Evolutionary conservation across 345 rosid genomes (phyloP).

Genomic region (Orychophragmus violaceus): DNA sequence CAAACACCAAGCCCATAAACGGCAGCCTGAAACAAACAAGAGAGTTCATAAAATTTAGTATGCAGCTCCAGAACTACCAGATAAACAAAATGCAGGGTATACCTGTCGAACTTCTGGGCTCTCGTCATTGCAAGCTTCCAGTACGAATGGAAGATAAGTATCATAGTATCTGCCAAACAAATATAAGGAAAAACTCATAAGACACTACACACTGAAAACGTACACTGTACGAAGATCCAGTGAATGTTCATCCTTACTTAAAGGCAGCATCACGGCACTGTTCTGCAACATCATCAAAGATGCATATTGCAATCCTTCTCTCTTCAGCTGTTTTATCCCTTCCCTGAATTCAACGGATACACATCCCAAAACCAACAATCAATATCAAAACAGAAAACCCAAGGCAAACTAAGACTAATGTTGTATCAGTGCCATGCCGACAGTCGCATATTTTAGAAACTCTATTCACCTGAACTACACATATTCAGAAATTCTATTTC

Average conservation of each 20-base stretch:
- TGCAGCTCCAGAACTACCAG: neutral
- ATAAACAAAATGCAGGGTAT: neutral
- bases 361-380: neutral
- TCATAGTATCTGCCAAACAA: constrained; percentile 72
- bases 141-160: constrained; percentile 86
- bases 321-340: constrained; percentile 98
- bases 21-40: constrained; percentile 65
- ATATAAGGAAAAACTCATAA: constrained; percentile 12
- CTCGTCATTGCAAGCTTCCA: constrained; percentile 98
- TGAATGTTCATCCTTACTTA: constrained; percentile 46
- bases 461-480: constrained; percentile 7
- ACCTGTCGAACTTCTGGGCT: constrained; percentile 97
- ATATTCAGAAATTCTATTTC: neutral
- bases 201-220: constrained; percentile 5
- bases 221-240: neutral
- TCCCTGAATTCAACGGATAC: constrained; percentile 46
- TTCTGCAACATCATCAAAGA: constrained; percentile 98
- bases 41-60: neutral
- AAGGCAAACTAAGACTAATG: neutral
- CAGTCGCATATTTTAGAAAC: neutral
- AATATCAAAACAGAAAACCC: constrained; percentile 1
- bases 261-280: constrained; percentile 93
- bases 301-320: constrained; percentile 99
- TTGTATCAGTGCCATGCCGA: neutral
- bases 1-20: constrained; percentile 99